phyloP scores from a whole-genome alignment of 2,329 filamentous ascomycete genomes.

The Clonostachys sp. region DNA sequence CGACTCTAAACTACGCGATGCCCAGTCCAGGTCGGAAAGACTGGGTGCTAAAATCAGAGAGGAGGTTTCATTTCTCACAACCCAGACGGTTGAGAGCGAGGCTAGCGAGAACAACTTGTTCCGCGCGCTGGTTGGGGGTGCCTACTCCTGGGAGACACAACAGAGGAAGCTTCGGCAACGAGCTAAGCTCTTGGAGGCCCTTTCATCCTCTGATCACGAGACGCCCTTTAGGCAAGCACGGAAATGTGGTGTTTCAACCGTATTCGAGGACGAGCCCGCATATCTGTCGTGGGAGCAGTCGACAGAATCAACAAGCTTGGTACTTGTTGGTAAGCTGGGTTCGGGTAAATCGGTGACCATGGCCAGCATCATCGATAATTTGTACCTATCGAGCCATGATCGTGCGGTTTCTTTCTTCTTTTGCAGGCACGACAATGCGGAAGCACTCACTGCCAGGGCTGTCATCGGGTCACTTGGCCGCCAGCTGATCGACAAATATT shows the following conservation, averaged over 20 bases:
- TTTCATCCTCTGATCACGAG: neutral
- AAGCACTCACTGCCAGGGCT: slow-evolving; percentile 15
- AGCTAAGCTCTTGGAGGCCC: neutral
- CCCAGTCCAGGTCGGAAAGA: slow-evolving; percentile 19
- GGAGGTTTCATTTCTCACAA: neutral
- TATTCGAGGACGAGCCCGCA: neutral
- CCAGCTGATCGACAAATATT: slow-evolving; percentile 19
- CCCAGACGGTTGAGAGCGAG: neutral
- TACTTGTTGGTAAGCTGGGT: slow-evolving; percentile 29
- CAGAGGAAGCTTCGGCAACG: neutral
- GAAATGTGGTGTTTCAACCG: neutral
- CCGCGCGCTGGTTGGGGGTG: neutral
- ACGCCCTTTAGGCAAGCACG: neutral
- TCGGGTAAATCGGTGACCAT: slow-evolving; percentile 34
- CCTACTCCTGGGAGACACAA: neutral
- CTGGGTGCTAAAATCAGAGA: neutral
- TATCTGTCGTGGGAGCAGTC: neutral
- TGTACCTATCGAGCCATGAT: slow-evolving; percentile 10
- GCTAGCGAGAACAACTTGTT: neutral
- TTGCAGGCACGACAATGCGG: slow-evolving; percentile 14
- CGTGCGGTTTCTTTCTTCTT: slow-evolving; percentile 19
- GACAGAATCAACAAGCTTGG: slow-evolving; percentile 10
- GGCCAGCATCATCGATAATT: slow-evolving; percentile 30
- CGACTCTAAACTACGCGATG: slow-evolving; percentile 17
- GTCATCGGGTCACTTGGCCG: slow-evolving; percentile 20